Evolutionary conservation across 257 asterid species (phyloP), one percentile per base, ranked within the genome.

Genomic region (Osmanthus fragrans): DNA sequence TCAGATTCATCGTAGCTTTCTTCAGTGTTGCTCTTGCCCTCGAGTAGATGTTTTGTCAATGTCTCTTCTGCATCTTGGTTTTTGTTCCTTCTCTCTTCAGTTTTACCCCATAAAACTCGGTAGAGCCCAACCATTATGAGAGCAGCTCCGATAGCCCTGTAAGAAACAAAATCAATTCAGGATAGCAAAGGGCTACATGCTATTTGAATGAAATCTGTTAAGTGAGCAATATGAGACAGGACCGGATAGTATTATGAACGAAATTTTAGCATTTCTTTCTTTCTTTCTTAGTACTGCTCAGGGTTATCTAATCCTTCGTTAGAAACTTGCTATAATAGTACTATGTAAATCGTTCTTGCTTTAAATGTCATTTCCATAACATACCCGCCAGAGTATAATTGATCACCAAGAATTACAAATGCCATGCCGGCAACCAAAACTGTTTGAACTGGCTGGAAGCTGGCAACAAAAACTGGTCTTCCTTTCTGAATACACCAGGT

Each of bases 401-500:
- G 92, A 80, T 94, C 96, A 34, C 94, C 96, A 36, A 94, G 94
- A 73, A 92, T 78, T 12, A 92, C 67, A 73, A 87, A 89, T 70
- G 98, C 96, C 96, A 91, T 88, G 63, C 89, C 83, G 39, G 96
- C 94, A 47, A 94, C 97, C 80, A 94, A 73, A 56, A 90, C 96
- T 25, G 97, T 90, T 86, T 92, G 97, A 71, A 92, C 90, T 19
- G 98, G 97, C 89, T 90, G 98, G 88, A 94, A 94, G 81, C 90
- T 89, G 79, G 96, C 94, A 56, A 90, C 96, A 64, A 85, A 94
- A 11, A 94, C 98, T 25, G 98, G 97, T 34, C 97, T 96, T 29
- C 97, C 98, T 85, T 88, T 94, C 84, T 94, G 96, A 81, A 94
- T 94, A 71, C 93, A 89, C 98, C 98, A 92, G 58, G 94, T 90